phyloP scores from a whole-genome alignment of 257 asterid genomes.

The Lavandula angustifolia region DNA sequence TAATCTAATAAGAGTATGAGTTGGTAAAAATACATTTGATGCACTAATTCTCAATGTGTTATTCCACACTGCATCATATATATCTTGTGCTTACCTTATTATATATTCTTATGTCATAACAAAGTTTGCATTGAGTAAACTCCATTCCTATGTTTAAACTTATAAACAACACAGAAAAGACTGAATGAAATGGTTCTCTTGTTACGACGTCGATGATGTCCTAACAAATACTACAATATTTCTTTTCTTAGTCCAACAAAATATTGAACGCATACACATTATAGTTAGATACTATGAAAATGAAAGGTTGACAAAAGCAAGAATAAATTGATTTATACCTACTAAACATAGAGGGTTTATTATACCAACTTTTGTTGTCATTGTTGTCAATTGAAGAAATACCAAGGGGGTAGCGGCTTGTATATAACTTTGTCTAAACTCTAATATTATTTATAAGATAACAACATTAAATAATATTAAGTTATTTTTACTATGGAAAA shows the following conservation, averaged over 20 bases:
- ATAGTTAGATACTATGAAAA: background rate
- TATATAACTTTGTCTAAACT: too few relatives aligned
- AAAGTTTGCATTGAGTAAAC: too few relatives aligned
- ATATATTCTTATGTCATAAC: too few relatives aligned
- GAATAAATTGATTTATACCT: background rate
- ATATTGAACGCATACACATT: background rate
- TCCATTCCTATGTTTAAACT: too few relatives aligned
- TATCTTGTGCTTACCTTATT: conserved; percentile 11
- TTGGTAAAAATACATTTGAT: background rate
- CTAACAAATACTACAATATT: too few relatives aligned
- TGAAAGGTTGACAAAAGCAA: conserved; percentile 7
- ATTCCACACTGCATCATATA: background rate
- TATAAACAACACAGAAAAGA: too few relatives aligned
- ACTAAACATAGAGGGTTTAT: background rate
- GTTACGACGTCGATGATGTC: too few relatives aligned
- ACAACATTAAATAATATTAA: background rate
- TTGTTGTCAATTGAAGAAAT: background rate
- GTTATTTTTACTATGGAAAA: too few relatives aligned
- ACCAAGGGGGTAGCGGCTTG: too few relatives aligned
- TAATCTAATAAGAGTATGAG: background rate
- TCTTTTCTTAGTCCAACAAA: too few relatives aligned
- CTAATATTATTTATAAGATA: background rate
- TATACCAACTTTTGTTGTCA: conserved; percentile 18
- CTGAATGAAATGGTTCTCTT: too few relatives aligned
- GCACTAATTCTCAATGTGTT: too few relatives aligned